These are phyloP conservation scores for Epichloe amarillans DNA, from an alignment of 2,329 filamentous ascomycete species.

Conservation along the genomic window DNA sequence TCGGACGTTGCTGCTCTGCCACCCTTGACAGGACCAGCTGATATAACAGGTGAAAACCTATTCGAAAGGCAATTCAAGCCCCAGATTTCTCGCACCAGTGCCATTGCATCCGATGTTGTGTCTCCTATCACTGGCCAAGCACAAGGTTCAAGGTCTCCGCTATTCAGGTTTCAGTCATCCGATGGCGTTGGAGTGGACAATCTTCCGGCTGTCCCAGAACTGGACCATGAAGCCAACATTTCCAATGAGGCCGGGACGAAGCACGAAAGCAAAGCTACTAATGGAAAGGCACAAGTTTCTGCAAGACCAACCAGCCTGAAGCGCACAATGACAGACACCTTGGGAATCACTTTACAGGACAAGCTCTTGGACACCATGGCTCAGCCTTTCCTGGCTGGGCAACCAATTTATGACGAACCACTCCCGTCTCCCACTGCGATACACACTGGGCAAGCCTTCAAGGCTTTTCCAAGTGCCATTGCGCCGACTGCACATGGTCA, in stretches of 20 bases:
- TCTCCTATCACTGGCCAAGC: slow-evolving; percentile 18
- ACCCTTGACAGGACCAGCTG: slow-evolving; percentile 69
- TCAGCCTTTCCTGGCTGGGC: slow-evolving; percentile 55
- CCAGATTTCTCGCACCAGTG: slow-evolving; percentile 37
- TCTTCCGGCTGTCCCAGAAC: slow-evolving; percentile 8
- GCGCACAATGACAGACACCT: slow-evolving; percentile 77
- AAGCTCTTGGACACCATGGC: slow-evolving; percentile 77
- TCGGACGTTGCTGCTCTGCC: slow-evolving; percentile 29
- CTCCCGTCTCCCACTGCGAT: slow-evolving; percentile 29
- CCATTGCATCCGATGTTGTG: slow-evolving; percentile 21
- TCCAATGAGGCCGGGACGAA: slow-evolving; percentile 43
- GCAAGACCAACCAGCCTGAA: slow-evolving; percentile 58
- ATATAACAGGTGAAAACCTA: slow-evolving; percentile 59
- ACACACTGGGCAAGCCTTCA: slow-evolving; percentile 26
- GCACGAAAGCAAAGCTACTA: slow-evolving; percentile 37
- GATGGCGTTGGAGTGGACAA: slow-evolving; percentile 8
- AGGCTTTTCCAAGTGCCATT: slow-evolving; percentile 32
- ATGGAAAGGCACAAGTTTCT: slow-evolving; percentile 34
- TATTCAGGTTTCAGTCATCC: slow-evolving; percentile 6
- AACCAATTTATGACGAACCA: slow-evolving; percentile 22
- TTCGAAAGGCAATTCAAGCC: slow-evolving; percentile 72
- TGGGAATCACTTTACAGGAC: slow-evolving; percentile 60
- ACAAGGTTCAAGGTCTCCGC: slow-evolving; percentile 10
- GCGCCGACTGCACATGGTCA: slow-evolving; percentile 66
- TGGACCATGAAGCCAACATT: slow-evolving; percentile 27